Evolutionary conservation across 345 rosid genomes (phyloP).

Genomic region (Gossypium sturtianum): DNA sequence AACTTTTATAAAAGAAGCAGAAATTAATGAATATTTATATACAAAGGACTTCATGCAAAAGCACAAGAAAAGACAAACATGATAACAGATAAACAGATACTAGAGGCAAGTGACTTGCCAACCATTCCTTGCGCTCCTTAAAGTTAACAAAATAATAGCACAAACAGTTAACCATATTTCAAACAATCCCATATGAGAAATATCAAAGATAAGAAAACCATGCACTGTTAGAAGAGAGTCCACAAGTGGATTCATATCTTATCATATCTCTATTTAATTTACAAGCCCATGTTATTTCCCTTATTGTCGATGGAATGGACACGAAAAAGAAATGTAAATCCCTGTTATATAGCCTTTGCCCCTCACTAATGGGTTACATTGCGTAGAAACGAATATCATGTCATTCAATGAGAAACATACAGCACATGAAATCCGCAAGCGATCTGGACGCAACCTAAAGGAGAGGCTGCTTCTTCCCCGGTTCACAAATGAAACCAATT

Average conservation of each 20-base stretch:
- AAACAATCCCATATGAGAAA: no score
- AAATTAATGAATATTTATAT: neutral
- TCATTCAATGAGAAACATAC: slow-evolving; percentile 27
- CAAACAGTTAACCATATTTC: neutral
- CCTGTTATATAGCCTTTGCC: neutral
- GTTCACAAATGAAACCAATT: slow-evolving; percentile 23
- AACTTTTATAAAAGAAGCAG: neutral
- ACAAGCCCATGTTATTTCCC: neutral
- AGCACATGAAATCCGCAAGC: slow-evolving; percentile 49
- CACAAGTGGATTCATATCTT: neutral
- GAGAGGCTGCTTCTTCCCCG: slow-evolving; percentile 33
- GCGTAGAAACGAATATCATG: neutral
- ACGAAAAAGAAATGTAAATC: neutral
- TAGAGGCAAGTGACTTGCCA: neutral
- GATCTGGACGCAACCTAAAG: slow-evolving; percentile 29
- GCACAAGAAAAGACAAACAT: neutral
- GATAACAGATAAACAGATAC: neutral
- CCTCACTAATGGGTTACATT: no score
- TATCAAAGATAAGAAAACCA: neutral
- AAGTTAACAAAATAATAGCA: neutral
- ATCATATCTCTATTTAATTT: neutral
- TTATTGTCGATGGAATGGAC: neutral
- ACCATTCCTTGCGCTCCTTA: neutral
- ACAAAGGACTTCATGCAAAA: neutral
- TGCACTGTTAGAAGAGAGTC: neutral